Evolutionary conservation across 495 filamentous ascomycete species (phyloP).

Genomic region (Penicillium fimorum): DNA sequence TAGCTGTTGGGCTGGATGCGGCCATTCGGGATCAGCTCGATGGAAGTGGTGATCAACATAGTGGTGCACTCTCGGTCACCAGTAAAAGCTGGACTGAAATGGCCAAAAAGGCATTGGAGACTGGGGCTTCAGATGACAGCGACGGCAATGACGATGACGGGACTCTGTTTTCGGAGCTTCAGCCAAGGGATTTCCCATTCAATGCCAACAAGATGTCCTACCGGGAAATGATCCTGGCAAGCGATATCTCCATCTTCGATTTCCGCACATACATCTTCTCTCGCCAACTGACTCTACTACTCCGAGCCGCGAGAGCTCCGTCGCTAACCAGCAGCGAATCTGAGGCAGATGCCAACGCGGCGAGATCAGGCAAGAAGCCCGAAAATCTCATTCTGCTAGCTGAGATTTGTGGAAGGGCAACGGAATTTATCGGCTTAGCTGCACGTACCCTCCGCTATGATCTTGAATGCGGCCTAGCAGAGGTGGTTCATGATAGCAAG

Average conservation of each 20-base stretch:
- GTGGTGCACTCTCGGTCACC: constrained; percentile 61
- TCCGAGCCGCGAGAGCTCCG: constrained; percentile 72
- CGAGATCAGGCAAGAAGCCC: constrained; percentile 46
- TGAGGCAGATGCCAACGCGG: constrained; percentile 12
- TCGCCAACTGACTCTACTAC: constrained; percentile 77
- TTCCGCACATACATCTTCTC: constrained; percentile 94
- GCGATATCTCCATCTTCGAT: constrained; percentile 95
- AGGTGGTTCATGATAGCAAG: constrained; percentile 36
- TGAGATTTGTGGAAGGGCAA: constrained; percentile 73
- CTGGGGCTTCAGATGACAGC: constrained; percentile 7
- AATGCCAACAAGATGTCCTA: constrained; percentile 76
- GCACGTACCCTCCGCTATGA: constrained; percentile 77
- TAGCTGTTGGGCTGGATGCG: constrained; percentile 78
- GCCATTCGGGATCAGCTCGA: constrained; percentile 72
- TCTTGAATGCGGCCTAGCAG: constrained; percentile 44
- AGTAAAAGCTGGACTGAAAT: constrained; percentile 68
- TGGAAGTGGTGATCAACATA: constrained; percentile 56
- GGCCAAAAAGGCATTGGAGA: constrained; percentile 49
- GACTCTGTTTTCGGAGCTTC: constrained; percentile 32
- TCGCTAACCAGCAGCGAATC: constrained; percentile 28
- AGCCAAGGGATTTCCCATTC: constrained; percentile 53
- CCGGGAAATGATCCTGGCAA: constrained; percentile 89
- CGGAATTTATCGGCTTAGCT: constrained; percentile 77
- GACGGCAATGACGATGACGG: constrained; percentile 19
- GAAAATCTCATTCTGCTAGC: constrained; percentile 76